Base-by-base conservation (phyloP, 1,284 basidiomycete species). In the Volvariella volvacea region DNA sequence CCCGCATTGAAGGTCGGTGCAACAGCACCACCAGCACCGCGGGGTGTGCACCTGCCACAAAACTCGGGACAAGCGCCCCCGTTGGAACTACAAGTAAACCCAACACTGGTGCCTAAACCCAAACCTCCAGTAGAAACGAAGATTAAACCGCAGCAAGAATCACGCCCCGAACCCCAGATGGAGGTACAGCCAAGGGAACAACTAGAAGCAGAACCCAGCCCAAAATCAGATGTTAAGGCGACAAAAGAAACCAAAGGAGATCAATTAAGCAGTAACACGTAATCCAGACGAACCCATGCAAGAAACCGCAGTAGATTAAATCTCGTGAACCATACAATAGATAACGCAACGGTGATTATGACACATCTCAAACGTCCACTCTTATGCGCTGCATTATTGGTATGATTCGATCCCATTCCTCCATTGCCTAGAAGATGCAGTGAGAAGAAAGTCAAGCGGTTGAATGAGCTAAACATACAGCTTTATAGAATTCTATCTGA, bases 351-450 rank as follows among this genome's bases (percentile, higher is more conserved):
- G 52, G 53, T 47, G 28, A 51, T 44, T 52, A 44, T 47, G 54
- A 49, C 51, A 45, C 45, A 45, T 48, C 47, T 46, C 42, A 49
- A 58, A 88, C 78, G 65, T 91, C 88, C 65, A 91, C 88, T 44
- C 88, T 81, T 68, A 91, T 91, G 44, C 87, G 84, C 62, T 90
- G 84, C 58, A 91, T 82, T 52, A 89, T 69, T 50, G 88, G 85
- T 74, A 90, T 89, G 60, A 91, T 86, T 63, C 86, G 71, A 44
- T 93, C 91, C 90, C 90, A 94, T 62, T 94, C 91, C 54, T 94
- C 89, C 86, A 94, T 88, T 47, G 84, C 77, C 83, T 88, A 40
- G 4, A 41, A 50, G 19, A 45, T 48, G 45, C 9, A 39, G 25
- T 33, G 50, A 33, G 53, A 30, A 51, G 45, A 39, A 20, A 28